These are phyloP conservation scores for Postia placenta DNA, from an alignment of 768 basidiomycete genomes.

Conservation along the genomic window DNA sequence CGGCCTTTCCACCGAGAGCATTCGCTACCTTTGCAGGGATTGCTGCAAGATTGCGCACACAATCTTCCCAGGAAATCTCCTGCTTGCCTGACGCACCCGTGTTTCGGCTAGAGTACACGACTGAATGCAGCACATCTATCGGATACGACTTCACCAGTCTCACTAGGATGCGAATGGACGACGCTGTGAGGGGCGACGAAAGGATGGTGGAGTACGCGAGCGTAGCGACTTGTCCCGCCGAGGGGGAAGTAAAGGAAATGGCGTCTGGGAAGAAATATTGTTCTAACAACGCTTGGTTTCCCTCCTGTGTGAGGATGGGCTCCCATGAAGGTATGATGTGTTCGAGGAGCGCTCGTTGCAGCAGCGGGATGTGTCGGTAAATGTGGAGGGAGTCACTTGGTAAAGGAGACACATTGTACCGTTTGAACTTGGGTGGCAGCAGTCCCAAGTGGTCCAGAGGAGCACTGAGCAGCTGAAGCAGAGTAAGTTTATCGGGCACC, in stretches of 20 bases:
- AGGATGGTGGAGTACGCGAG: conserved; percentile 63
- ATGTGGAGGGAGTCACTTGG: conserved; percentile 26
- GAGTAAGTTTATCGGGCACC: conserved; percentile 40
- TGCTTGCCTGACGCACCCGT: conserved; percentile 18
- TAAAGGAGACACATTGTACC: conserved; percentile 36
- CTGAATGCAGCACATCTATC: conserved; percentile 57
- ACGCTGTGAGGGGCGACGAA: conserved; percentile 39
- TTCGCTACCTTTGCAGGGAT: conserved; percentile 82
- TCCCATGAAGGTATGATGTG: conserved; percentile 70
- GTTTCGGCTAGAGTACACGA: conserved; percentile 33
- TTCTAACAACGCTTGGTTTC: conserved; percentile 40
- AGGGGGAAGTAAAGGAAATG: conserved; percentile 43
- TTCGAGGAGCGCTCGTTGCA: conserved; percentile 65
- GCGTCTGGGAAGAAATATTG: conserved; percentile 73
- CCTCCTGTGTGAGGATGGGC: conserved; percentile 41
- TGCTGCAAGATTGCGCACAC: conserved; percentile 54
- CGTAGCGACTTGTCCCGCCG: conserved; percentile 48
- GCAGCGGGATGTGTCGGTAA: conserved; percentile 34
- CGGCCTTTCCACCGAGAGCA: conserved; percentile 38
- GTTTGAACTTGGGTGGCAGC: conserved; percentile 51
- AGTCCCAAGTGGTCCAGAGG: conserved; percentile 55
- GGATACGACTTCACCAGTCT: conserved; percentile 59
- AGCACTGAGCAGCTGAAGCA: conserved; percentile 49
- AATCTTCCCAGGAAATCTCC: conserved; percentile 66
- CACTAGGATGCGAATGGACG: conserved; percentile 47